Conservation (phyloP, 345 rosid species). For the Clausena lansium region DNA sequence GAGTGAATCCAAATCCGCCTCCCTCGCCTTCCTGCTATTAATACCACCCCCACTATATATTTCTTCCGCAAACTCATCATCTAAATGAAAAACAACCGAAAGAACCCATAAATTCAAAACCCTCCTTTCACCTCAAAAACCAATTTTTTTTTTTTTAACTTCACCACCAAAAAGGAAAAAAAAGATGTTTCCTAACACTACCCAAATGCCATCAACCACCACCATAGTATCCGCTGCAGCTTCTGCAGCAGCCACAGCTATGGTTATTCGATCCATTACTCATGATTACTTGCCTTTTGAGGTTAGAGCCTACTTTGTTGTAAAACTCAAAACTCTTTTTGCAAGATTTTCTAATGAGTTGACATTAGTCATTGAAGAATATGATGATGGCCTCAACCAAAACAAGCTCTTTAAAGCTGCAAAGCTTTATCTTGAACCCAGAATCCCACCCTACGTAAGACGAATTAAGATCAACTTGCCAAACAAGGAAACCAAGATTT, state of each 20-base stretch:
- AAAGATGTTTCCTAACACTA: background rate
- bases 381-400: conserved; percentile 27
- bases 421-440: conserved; percentile 38
- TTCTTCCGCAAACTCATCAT: background rate
- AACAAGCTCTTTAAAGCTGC: conserved; percentile 37
- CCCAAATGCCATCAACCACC: conserved; percentile 24
- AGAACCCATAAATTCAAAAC: background rate
- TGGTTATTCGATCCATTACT: conserved; percentile 32
- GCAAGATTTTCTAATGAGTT: conserved; percentile 21
- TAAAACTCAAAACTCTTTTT: conserved; percentile 18
- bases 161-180: background rate
- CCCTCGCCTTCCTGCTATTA: background rate
- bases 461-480: conserved; percentile 23
- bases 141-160: background rate
- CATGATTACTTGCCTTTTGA: conserved; percentile 34
- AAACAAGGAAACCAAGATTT: conserved; percentile 13
- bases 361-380: conserved; percentile 37
- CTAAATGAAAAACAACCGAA: background rate
- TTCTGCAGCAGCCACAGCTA: conserved; percentile 32
- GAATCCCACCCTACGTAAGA: conserved; percentile 19
- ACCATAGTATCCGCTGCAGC: conserved; percentile 35
- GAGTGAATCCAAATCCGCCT: too few relatives aligned
- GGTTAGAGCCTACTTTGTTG: conserved; percentile 25
- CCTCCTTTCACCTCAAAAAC: background rate
- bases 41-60: background rate